Evolutionary conservation across 306 rosid species (phyloP), one percentile per base, ranked within the genome.

Genomic region (Acacia melanoxylon): DNA sequence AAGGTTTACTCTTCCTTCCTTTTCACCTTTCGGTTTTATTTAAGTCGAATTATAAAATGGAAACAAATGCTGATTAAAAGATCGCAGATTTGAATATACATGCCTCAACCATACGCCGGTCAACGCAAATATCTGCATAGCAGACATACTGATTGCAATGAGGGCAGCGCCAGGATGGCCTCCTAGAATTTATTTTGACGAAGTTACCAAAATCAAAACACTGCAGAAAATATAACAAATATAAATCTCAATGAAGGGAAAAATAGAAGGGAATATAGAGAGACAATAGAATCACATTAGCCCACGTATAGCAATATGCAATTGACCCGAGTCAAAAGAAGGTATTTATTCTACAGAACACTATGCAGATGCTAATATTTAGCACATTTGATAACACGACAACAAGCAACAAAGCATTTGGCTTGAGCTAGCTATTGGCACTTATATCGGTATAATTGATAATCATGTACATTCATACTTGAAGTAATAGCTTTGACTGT

Each of bases 91-190:
- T 62, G 77, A 75, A 83, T 78, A 62, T 72, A 90, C 97, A 89
- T 86, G 82, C 99, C 97, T 96, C 92, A 25, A 84, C 89, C 94
- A 96, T 96, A 80, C 91, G 88, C 68, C 85, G 90, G 82, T 96
- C 99, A 41, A 91, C 81, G 73, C 94, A 88, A 78, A 96, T 87
- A 74, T 93, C 94, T 74, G 74, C 68, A 88, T 88, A 96, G 90
- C 93, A 86, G 71, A 96, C 91, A 81, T 1, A 51, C 86, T 91
- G 98, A 85, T 86, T 92, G 87, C 99, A 96, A 86, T 90, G 97
- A 49, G 99, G 99, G 85, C 99, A 96, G 86, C 98, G 93, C 99
- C 98, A 96, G 22, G 90, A 89, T 78, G 99, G 99, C 83, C 91
- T 89, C 87, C 90, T 92, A 58, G 87, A 82, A 91, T 93, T 96